A percentile compares a stretch with the other conserved stretches of the same genome.
Conservation (phyloP, 2,329 filamentous ascomycete genomes). For the Fusarium mangiferae region DNA sequence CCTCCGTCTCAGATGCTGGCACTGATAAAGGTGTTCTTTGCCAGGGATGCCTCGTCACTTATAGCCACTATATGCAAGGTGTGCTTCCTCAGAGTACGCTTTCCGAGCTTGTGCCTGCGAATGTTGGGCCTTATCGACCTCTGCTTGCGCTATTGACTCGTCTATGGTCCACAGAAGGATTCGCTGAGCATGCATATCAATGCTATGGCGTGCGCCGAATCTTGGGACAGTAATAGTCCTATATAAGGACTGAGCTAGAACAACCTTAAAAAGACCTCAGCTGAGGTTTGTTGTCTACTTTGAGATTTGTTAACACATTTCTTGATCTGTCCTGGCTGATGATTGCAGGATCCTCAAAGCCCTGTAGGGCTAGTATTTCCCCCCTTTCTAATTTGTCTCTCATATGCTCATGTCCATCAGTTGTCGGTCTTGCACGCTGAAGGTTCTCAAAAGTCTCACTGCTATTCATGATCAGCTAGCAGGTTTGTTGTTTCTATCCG, state of each 20-base stretch:
- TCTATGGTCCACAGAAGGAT: conserved; percentile 34
- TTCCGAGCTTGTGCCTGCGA: conserved; percentile 30
- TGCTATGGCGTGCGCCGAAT: conserved; percentile 40
- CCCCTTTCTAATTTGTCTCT: background rate
- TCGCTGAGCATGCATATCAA: conserved; percentile 34
- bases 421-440: background rate
- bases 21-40: conserved; percentile 38
- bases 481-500: background rate
- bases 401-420: background rate
- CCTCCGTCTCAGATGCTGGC: conserved; percentile 30
- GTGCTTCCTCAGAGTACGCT: conserved; percentile 25
- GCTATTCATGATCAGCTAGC: background rate
- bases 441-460: background rate
- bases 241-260: background rate
- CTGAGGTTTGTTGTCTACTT: background rate
- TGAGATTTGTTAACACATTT: background rate
- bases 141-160: conserved; percentile 32
- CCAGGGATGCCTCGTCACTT: conserved; percentile 38
- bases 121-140: conserved; percentile 34
- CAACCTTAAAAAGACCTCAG: background rate
- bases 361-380: background rate
- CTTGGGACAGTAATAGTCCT: conserved; percentile 13
- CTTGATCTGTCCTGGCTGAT: conserved; percentile 17
- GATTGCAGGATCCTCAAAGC: conserved; percentile 4
- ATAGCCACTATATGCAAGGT: conserved; percentile 33